phyloP scores from a whole-genome alignment of 2,329 filamentous ascomycete species.

The Sporothrix protearum region DNA sequence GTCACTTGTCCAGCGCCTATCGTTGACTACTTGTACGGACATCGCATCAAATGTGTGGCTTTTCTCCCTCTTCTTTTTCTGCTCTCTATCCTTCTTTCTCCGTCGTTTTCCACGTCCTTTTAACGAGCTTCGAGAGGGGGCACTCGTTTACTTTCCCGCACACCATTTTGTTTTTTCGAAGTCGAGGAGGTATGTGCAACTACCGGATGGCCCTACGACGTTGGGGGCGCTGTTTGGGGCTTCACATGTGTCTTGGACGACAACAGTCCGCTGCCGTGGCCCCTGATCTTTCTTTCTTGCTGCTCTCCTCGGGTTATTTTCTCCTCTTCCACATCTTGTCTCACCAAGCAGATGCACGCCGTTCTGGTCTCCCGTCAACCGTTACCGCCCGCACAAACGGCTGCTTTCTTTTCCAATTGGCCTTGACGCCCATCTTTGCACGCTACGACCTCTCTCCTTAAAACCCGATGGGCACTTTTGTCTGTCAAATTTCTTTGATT shows the following conservation, averaged over 20 bases:
- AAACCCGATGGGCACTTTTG: not conserved
- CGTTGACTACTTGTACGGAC: not conserved
- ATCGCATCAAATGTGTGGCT: not conserved
- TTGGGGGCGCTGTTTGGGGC: not conserved
- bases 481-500: constrained; percentile 9
- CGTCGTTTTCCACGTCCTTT: not conserved
- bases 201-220: not conserved
- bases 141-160: not conserved
- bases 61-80: too few species aligned
- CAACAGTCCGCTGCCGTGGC: not conserved
- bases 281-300: not conserved
- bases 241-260: not conserved
- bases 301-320: not conserved
- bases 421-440: too few species aligned
- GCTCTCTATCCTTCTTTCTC: too few species aligned
- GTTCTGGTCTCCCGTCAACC: not conserved
- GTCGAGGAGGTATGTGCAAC: not conserved
- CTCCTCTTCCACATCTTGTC: not conserved
- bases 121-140: too few species aligned
- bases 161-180: not conserved
- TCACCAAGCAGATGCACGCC: not conserved
- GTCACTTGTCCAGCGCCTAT: not conserved
- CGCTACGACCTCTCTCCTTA: too few species aligned
- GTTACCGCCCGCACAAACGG: not conserved
- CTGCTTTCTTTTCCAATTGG: constrained; percentile 6